Evolutionary conservation across 2,329 filamentous ascomycete species (phyloP), one percentile per base, ranked within the genome.

Genomic region (Fusarium siculi): DNA sequence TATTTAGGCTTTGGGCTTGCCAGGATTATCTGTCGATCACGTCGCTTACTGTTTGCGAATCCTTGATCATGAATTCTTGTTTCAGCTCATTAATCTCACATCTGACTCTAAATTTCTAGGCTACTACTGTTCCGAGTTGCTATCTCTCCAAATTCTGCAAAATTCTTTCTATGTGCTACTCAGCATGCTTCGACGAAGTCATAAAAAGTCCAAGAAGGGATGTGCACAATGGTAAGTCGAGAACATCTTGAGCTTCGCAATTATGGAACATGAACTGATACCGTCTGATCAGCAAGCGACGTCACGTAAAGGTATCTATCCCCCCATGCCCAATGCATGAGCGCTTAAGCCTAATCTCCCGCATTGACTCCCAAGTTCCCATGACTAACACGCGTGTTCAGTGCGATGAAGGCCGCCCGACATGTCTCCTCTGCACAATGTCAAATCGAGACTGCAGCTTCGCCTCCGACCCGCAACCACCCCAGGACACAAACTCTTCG

Each of bases 371-470:
- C 4, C 3, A 4, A 4, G 2, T 10, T 21, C 2, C 10, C 2
- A 32, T 56, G 34, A 62, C 66, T 70, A 73, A 73, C 60, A 71
- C 67, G 46, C 50, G 50, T 53, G 44, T 54, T 18, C 19, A 75
- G 73, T 75, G 73, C 15, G 73, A 75, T n/a, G 73, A 75, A 37
- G 58, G 73, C 11, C 73, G 25, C 0, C 73, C 73, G 12, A n/a
- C 32, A 18, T 75, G 73, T 23, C 66, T 57, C 4, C 54, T 75
- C 19, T 75, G 73, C 12, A 55, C 40, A 7, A 46, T 63, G 50
- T 52, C 73, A 21, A 49, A 49, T 0, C 56, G 70, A 6, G 36
- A 64, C 7, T 75, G 73, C 40, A 75, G 73, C 18, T 75, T 71
- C 50, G 23, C 55, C 9, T 50, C 57, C 0, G 25, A 47, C 4